Evolutionary conservation across 2,329 filamentous ascomycete genomes (phyloP).

Genomic region (Metarhizium guizhouense): DNA sequence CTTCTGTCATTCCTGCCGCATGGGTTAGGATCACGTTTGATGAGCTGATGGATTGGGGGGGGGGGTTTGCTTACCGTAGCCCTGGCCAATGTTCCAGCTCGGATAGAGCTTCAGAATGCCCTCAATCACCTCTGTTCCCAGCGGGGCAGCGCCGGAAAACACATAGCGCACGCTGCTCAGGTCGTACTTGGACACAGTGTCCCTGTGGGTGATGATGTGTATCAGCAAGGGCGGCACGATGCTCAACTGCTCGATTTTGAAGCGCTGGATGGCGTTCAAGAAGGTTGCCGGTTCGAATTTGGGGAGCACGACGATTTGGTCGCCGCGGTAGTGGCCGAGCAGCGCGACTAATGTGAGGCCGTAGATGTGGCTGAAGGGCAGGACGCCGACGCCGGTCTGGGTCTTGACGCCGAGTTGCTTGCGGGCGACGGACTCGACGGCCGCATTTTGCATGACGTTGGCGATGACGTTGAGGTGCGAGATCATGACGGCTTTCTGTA

Average conservation of each 20-base stretch:
- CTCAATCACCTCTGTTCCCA: conserved; percentile 59
- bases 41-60: background rate
- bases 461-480: conserved; percentile 72
- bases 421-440: conserved; percentile 32
- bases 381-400: conserved; percentile 52
- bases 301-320: conserved; percentile 62
- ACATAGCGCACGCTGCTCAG: conserved; percentile 55
- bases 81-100: conserved; percentile 57
- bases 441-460: conserved; percentile 56
- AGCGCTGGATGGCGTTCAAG: conserved; percentile 55
- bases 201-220: conserved; percentile 55
- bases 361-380: conserved; percentile 79
- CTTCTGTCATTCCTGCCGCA: conserved; percentile 60
- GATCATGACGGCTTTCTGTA: conserved; percentile 74
- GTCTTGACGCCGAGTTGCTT: conserved; percentile 27
- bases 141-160: conserved; percentile 67
- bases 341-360: conserved; percentile 64
- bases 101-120: conserved; percentile 55
- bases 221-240: conserved; percentile 76
- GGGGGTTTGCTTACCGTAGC: conserved; percentile 46
- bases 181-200: conserved; percentile 54
- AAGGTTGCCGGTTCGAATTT: conserved; percentile 67
- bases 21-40: too few species aligned
- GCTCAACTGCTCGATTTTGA: conserved; percentile 58
- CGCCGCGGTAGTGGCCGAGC: conserved; percentile 57